Percentiles rank a stretch among this genome's conserved stretches.
phyloP scores from a whole-genome alignment of 352 stramenopile species.

The Pythium guiyangense region DNA sequence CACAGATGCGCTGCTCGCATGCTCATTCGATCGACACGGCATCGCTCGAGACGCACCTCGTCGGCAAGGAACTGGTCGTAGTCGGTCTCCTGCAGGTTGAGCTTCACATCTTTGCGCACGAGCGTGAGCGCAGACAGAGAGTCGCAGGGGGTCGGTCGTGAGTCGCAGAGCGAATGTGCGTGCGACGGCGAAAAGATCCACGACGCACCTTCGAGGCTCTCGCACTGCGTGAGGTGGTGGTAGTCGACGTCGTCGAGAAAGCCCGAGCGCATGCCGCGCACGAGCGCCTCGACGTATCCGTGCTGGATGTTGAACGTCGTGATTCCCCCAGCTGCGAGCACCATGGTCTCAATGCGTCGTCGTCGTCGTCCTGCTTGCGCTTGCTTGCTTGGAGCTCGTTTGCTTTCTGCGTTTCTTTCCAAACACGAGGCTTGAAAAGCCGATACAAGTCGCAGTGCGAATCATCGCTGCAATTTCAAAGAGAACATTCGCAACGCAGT shows the following conservation, averaged over 20 bases:
- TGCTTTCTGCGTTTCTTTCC: constrained; percentile 1
- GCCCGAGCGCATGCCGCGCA: constrained; percentile 93
- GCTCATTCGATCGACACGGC: not conserved
- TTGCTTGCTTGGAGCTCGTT: not conserved
- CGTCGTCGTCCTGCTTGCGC: not conserved
- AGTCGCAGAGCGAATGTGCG: not conserved
- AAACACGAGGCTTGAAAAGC: not conserved
- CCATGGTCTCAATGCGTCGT: constrained; percentile 27
- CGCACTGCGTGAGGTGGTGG: constrained; percentile 87
- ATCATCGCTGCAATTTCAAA: not conserved
- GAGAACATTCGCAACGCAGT: not conserved
- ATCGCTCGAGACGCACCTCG: constrained; percentile 56
- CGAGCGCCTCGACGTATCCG: constrained; percentile 96
- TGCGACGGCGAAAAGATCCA: constrained; percentile 11
- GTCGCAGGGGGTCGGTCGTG: constrained; percentile 1
- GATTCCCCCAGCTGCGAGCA: constrained; percentile 85
- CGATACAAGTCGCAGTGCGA: not conserved
- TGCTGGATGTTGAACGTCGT: constrained; percentile 97
- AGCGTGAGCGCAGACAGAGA: not conserved
- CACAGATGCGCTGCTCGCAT: too few relatives aligned
- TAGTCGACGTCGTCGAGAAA: constrained; percentile 90
- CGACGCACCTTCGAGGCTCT: constrained; percentile 86
- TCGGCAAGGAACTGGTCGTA: constrained; percentile 96
- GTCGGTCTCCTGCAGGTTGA: constrained; percentile 98
- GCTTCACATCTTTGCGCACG: constrained; percentile 71